Evolutionary conservation across 805 yeast genomes (phyloP), one percentile per base, ranked within the genome.

Genomic region (Candida awuae): DNA sequence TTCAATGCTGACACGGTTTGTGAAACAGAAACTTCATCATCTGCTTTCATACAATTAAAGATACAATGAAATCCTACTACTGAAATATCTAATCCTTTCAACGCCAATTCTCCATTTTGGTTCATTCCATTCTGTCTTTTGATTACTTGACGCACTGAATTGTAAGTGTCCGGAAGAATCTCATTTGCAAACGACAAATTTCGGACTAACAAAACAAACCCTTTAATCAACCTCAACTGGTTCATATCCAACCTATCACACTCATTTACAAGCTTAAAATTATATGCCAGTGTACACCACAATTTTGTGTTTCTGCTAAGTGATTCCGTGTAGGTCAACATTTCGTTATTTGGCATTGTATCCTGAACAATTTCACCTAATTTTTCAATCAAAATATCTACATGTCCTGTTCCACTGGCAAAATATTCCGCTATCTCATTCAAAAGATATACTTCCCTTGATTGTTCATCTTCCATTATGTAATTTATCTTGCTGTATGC

Each of bases 1-100:
- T 32, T 32, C 14, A 40, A 39, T 7, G 34, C 12, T 8, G 34
- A 19, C 6, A 39, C 10, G 10, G 21, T 17, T 2, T 20, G 6
- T 18, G 13, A 15, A 5, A 39, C 14, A 14, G 28, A 23, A 7
- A 13, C 21, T 12, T 16, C 15, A 23, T 27, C 28, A 16, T 27
- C 12, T 9, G 18, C 13, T 14, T 26, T 18, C 29, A 35, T 29
- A 12, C 32, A 35, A 27, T 40, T 40, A 18, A 40, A 35, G 13
- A 32, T 20, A 20, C 43, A 40, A 17, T 40, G 43, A 32, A 40
- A 40, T 20, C 43, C 32, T 5, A 40, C 43, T 32, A 40, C 27
- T 10, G 37, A 31, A 21, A 40, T 25, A 27, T 40, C 43, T 14
- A 40, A 16, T 10, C 17, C 14, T 23, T 40, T 40, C 23, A 29